Evolutionary conservation across 192 early-diverging fungal genomes (phyloP).

Genomic region (Dissophora globulifera): DNA sequence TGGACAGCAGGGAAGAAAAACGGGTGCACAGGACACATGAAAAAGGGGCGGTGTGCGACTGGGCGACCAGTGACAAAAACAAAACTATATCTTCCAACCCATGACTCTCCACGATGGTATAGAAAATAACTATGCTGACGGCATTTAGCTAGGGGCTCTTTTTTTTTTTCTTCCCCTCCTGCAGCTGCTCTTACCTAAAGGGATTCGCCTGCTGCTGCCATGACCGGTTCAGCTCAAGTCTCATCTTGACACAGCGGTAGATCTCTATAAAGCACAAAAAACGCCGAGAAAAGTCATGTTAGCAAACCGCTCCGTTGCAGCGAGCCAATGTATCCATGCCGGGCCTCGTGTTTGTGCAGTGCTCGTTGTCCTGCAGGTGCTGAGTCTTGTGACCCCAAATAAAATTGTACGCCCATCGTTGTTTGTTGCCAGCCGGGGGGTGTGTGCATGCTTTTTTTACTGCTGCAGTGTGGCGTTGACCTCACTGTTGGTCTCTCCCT

Average conservation of each 20-base stretch:
- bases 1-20: neutral
- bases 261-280: slow-evolving; percentile 86
- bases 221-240: slow-evolving; percentile 78
- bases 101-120: slow-evolving; percentile 1
- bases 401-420: neutral
- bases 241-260: slow-evolving; percentile 93
- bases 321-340: too few relatives aligned
- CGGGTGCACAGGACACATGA: neutral
- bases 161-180: too few relatives aligned
- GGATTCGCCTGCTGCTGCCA: slow-evolving; percentile 73
- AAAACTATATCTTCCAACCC: slow-evolving; percentile 1
- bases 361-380: too few relatives aligned
- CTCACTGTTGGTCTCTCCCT: too few relatives aligned
- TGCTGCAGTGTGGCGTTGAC: too few relatives aligned
- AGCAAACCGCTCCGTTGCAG: too few relatives aligned
- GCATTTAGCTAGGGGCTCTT: neutral
- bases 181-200: slow-evolving; percentile 60
- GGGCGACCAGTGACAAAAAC: too few relatives aligned
- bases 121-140: slow-evolving; percentile 6
- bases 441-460: neutral
- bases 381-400: too few relatives aligned
- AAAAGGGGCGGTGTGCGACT: neutral
- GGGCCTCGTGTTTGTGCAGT: too few relatives aligned
- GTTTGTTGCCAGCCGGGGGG: neutral
- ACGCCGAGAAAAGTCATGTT: too few relatives aligned